Conservation (phyloP, 176 grass and related monocot species). For the Rhynchospora breviuscula region DNA sequence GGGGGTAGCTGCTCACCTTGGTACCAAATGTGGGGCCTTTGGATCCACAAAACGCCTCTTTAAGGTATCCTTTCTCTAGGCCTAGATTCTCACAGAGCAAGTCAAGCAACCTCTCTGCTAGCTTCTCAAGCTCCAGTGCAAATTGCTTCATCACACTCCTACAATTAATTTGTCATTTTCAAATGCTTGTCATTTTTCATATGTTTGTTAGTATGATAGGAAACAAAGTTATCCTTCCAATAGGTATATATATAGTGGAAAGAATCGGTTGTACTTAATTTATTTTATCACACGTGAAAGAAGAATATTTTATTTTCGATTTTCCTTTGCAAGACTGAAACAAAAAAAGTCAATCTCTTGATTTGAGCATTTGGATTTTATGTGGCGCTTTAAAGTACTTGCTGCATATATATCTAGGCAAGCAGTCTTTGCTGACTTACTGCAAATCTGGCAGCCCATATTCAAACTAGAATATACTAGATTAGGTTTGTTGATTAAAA, state of each 20-base stretch:
- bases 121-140: conserved; percentile 49
- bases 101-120: conserved; percentile 56
- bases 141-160: conserved; percentile 57
- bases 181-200: conserved; percentile 3
- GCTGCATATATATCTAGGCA: neutral
- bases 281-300: neutral
- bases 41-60: conserved; percentile 42
- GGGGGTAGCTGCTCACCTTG: conserved; percentile 87
- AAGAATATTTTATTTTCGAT: neutral
- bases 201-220: neutral
- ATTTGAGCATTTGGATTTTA: neutral
- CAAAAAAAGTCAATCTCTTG: conserved; percentile 4
- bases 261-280: neutral
- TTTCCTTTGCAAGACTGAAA: neutral
- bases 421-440: neutral
- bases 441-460: neutral
- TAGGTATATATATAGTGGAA: neutral
- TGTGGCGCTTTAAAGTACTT: neutral
- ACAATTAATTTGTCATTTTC: neutral
- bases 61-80: conserved; percentile 45
- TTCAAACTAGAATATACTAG: neutral
- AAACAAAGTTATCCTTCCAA: neutral
- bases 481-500: no score
- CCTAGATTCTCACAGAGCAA: conserved; percentile 67
- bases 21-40: conserved; percentile 63